Conservation (phyloP, 2,329 filamentous ascomycete species). For the Cladorrhinum sp. region DNA sequence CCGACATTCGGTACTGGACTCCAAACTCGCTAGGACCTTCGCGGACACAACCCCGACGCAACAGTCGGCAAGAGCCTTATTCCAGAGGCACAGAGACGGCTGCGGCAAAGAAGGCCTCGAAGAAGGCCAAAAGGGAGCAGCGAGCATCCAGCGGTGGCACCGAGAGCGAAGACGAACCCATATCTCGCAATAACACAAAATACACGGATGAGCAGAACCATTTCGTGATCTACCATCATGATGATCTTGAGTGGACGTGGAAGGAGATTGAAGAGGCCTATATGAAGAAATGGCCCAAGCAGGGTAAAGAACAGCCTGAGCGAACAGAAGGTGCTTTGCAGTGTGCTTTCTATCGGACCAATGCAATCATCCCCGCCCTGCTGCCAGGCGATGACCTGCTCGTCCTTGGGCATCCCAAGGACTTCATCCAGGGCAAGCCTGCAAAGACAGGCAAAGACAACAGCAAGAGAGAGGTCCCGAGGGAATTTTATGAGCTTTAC, state of each 20-base stretch:
- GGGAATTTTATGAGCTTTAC: neutral
- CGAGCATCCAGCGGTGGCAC: neutral
- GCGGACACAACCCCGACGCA: neutral
- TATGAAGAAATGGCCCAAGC: conserved; percentile 10
- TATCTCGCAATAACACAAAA: conserved; percentile 16
- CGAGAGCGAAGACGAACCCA: neutral
- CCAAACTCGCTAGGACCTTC: neutral
- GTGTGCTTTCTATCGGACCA: conserved; percentile 28
- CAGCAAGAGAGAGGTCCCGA: conserved; percentile 11
- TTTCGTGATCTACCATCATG: conserved; percentile 26
- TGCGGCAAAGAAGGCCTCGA: neutral
- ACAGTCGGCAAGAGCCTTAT: neutral
- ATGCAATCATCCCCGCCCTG: conserved; percentile 17
- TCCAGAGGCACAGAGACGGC: neutral
- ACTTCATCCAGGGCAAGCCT: conserved; percentile 1
- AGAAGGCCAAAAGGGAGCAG: conserved; percentile 1
- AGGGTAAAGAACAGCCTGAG: neutral
- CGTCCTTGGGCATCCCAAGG: conserved; percentile 7
- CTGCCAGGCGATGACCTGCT: conserved; percentile 10
- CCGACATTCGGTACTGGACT: neutral
- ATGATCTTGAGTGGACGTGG: conserved; percentile 22
- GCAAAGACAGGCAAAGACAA: conserved; percentile 4
- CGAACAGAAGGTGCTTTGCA: conserved; percentile 19
- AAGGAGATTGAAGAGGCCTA: conserved; percentile 15
- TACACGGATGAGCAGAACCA: conserved; percentile 23